Evolutionary conservation across 441 rosid species (phyloP), one percentile per base, ranked within the genome.

Genomic region (Erysimum cheiri): DNA sequence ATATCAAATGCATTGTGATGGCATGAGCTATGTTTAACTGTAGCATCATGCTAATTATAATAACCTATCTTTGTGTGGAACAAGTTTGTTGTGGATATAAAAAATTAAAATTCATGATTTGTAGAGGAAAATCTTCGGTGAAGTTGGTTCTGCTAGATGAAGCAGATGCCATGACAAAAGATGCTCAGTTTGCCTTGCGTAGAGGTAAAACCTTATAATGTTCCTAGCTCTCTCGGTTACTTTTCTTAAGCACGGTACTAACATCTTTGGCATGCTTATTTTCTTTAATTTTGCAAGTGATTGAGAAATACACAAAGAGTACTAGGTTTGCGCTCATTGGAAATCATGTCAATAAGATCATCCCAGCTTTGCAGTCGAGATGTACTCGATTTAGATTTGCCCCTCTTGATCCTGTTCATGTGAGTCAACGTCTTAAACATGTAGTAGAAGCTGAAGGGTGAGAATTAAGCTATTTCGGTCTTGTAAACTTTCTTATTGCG

Each of bases 161-260:
- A 80, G 90, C 97, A 63, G 98, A 95, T 87, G 99, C 99, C 57
- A 92, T 95, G 99, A 92, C 99, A 36, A 95, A 95, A 81, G 98
- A 95, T 80, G 98, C 99, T 33, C 98, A 95, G 78, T 95, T 95
- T 85, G 99, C 99, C 35, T 71, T 92, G 84, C 98, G 97, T 71
- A 89, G 99, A 89, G 96, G 99, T 90, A 72, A 35, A 12, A 67
- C 65, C 44, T 50, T 37, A 10, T 43, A 49, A 10, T 14, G 44
- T 3, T 49, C 48, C 31, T 41, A 22, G 52, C 72, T 36, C 12
- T 68, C 7, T 54, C 53, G 1, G 6, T 13, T 29, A 6, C 32
- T 17, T 15, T 76, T 8, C 12, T 15, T 52, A 40, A 24, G 4
- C 43, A 36, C n/a, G 17, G 43, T 4, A 44, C 24, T 64, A 64